A percentile compares a stretch with the other conserved stretches of the same genome.
Evolutionary conservation across 176 grass and related monocot genomes (phyloP).

Genomic region (Carex littledalei): DNA sequence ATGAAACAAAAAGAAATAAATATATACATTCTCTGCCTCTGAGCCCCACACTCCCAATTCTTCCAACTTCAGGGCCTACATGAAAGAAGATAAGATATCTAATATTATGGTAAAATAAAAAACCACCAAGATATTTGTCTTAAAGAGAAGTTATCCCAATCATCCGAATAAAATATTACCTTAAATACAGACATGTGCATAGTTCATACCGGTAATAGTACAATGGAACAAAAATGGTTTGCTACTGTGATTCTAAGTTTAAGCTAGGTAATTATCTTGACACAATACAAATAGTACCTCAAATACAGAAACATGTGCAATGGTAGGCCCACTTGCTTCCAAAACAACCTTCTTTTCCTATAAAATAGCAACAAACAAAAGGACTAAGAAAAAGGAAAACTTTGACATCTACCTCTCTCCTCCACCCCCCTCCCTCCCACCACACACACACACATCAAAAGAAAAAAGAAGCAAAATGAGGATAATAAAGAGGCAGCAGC

Average conservation of each 20-base stretch:
- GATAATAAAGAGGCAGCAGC: neutral
- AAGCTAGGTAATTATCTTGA: too few relatives aligned
- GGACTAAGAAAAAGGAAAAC: neutral
- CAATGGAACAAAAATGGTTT: too few relatives aligned
- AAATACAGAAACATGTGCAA: too few relatives aligned
- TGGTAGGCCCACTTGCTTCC: too few relatives aligned
- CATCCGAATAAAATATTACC: neutral
- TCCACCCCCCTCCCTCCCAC: neutral
- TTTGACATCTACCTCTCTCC: neutral
- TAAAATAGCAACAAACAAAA: too few relatives aligned
- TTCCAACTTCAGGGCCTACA: conserved; percentile 79
- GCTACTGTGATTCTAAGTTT: too few relatives aligned
- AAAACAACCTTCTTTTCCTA: too few relatives aligned
- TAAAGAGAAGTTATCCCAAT: neutral
- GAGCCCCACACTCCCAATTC: conserved; percentile 77
- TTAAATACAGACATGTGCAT: too few relatives aligned
- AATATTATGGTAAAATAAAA: neutral
- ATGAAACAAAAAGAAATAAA: neutral
- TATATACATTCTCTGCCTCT: conserved; percentile 37
- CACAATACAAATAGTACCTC: too few relatives aligned
- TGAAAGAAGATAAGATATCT: neutral
- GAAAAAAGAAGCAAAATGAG: neutral
- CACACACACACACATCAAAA: neutral
- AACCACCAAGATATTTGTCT: neutral
- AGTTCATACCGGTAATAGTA: too few relatives aligned